Evolutionary conservation across 768 basidiomycete species (phyloP).

Genomic region (Trametes gibbosa): DNA sequence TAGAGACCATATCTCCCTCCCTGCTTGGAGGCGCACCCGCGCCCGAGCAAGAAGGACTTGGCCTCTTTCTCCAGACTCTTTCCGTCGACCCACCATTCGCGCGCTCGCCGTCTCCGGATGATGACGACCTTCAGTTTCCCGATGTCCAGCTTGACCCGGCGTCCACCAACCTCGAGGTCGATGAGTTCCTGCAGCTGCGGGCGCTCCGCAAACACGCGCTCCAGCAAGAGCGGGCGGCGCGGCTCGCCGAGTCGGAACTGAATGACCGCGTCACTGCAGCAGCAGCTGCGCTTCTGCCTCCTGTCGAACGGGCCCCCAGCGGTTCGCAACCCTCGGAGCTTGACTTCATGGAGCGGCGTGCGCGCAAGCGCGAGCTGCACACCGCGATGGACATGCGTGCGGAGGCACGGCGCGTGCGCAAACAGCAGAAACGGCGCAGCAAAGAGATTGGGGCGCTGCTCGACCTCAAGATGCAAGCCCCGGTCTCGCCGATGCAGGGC

Average conservation of each 20-base stretch:
- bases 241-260: slow-evolving; percentile 25
- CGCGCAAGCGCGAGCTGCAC: slow-evolving; percentile 29
- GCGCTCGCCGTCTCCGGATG: slow-evolving; percentile 28
- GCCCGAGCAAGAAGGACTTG: slow-evolving; percentile 20
- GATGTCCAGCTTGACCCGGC: slow-evolving; percentile 26
- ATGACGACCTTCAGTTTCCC: slow-evolving; percentile 27
- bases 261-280: slow-evolving; percentile 29
- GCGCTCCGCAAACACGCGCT: slow-evolving; percentile 19
- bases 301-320: slow-evolving; percentile 22
- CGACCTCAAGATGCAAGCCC: slow-evolving; percentile 48
- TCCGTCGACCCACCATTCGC: slow-evolving; percentile 22
- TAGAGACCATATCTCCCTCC: slow-evolving; percentile 25
- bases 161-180: slow-evolving; percentile 17
- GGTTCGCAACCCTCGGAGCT: slow-evolving; percentile 38
- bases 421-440: slow-evolving; percentile 51
- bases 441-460: slow-evolving; percentile 56
- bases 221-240: slow-evolving; percentile 24
- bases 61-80: slow-evolving; percentile 25
- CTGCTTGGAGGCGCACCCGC: slow-evolving; percentile 14
- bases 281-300: slow-evolving; percentile 35
- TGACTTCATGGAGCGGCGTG: slow-evolving; percentile 23
- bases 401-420: slow-evolving; percentile 45
- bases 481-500: slow-evolving; percentile 16
- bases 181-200: slow-evolving; percentile 25
- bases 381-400: slow-evolving; percentile 38